Conservation (phyloP, 2,329 filamentous ascomycete species). For the Aspergillus hiratsukae region DNA sequence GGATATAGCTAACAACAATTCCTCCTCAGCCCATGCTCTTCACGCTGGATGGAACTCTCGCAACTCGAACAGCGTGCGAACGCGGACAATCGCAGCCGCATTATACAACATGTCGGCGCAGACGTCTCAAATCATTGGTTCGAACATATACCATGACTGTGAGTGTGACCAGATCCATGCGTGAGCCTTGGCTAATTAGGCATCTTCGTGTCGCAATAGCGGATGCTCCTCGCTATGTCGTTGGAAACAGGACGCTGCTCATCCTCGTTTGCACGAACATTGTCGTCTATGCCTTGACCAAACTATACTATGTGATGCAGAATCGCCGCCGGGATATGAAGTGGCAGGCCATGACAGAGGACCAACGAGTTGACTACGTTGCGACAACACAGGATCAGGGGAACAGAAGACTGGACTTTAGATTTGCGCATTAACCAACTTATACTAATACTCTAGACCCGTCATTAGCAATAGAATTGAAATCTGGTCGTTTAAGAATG, state of each 20-base stretch:
- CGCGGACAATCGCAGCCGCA: conserved; percentile 33
- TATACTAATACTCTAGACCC: neutral
- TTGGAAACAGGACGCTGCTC: conserved; percentile 37
- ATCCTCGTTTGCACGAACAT: conserved; percentile 21
- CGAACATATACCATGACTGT: conserved; percentile 34
- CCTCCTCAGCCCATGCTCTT: conserved; percentile 47
- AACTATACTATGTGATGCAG: conserved; percentile 29
- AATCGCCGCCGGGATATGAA: conserved; percentile 25
- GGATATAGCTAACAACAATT: conserved; percentile 2
- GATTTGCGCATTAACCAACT: conserved; percentile 26
- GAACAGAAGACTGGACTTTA: conserved; percentile 33
- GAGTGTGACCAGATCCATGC: conserved; percentile 1
- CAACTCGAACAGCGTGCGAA: conserved; percentile 37
- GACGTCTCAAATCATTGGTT: conserved; percentile 29
- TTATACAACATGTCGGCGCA: conserved; percentile 41
- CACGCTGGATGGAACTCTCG: conserved; percentile 40
- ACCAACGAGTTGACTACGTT: conserved; percentile 27
- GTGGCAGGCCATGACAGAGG: conserved; percentile 29
- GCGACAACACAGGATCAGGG: conserved; percentile 29
- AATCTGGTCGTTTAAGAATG: neutral
- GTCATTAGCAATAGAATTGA: neutral
- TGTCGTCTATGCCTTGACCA: conserved; percentile 24
- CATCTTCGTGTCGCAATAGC: conserved; percentile 1
- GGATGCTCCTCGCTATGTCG: conserved; percentile 44
- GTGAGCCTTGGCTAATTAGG: conserved; percentile 1